A percentile compares a stretch with the other conserved stretches of the same genome.
Evolutionary conservation across 2,329 filamentous ascomycete genomes (phyloP).

Genomic region (Xylariaceae sp.): DNA sequence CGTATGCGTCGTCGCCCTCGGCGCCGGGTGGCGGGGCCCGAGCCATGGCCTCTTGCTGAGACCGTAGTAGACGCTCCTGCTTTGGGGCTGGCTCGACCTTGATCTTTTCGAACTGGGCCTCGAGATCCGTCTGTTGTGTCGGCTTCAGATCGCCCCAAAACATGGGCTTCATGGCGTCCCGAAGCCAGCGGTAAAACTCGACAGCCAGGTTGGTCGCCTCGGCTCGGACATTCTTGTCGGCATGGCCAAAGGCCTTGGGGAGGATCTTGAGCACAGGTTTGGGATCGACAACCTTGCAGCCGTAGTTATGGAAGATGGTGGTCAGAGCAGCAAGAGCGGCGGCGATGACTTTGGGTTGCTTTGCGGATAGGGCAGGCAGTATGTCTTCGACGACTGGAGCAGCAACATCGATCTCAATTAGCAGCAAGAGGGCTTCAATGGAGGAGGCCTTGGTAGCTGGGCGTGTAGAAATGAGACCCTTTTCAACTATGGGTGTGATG

Average conservation of each 20-base stretch:
- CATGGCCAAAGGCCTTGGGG: conserved; percentile 91
- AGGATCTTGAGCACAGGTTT: conserved; percentile 88
- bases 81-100: conserved; percentile 88
- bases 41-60: conserved; percentile 85
- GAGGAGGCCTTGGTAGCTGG: conserved; percentile 88
- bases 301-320: conserved; percentile 89
- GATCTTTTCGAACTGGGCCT: conserved; percentile 91
- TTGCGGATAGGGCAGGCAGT: conserved; percentile 59
- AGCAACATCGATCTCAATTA: conserved; percentile 87
- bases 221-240: conserved; percentile 96
- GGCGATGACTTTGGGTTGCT: conserved; percentile 47
- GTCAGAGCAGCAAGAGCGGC: conserved; percentile 66
- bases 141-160: conserved; percentile 97
- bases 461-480: conserved; percentile 85
- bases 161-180: conserved; percentile 97
- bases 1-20: conserved; percentile 64
- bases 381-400: conserved; percentile 90
- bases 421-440: conserved; percentile 84
- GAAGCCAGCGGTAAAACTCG: conserved; percentile 95
- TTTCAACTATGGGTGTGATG: conserved; percentile 83
- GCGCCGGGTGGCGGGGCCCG: conserved; percentile 67
- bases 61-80: conserved; percentile 85
- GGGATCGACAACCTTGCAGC: conserved; percentile 91
- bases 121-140: conserved; percentile 91
- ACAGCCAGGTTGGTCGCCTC: conserved; percentile 91